Evolutionary conservation across 2,329 filamentous ascomycete species (phyloP).

Genomic region (Pseudogymnoascus verrucosus): DNA sequence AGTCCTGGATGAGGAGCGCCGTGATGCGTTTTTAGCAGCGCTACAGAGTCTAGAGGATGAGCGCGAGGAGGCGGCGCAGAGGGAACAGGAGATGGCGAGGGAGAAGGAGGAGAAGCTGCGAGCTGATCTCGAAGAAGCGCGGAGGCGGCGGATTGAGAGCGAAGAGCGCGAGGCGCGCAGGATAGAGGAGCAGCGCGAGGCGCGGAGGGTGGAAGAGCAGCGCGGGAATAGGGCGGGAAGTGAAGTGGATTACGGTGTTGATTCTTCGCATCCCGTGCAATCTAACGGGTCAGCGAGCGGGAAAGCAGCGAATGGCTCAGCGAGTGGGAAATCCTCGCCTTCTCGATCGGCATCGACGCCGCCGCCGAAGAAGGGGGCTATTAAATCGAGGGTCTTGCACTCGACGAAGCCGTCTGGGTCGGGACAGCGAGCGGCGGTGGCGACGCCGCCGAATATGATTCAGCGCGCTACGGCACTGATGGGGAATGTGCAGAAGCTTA

Average conservation of each 20-base stretch:
- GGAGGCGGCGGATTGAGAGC: constrained; percentile 48
- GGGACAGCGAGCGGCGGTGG: constrained; percentile 9
- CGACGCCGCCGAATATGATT: constrained; percentile 20
- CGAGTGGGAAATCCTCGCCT: constrained; percentile 20
- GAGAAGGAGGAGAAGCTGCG: constrained; percentile 49
- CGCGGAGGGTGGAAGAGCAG: constrained; percentile 30
- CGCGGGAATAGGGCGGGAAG: constrained; percentile 41
- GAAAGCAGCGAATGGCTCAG: constrained; percentile 22
- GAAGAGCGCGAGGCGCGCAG: constrained; percentile 38
- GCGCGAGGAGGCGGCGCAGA: constrained; percentile 59
- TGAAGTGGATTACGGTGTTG: constrained; percentile 63
- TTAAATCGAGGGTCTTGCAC: constrained; percentile 12
- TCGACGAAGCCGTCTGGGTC: constrained; percentile 15
- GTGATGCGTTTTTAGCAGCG: constrained; percentile 81
- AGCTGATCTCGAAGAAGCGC: constrained; percentile 49
- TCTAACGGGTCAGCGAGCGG: constrained; percentile 19
- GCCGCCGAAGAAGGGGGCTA: constrained; percentile 8
- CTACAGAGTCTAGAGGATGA: constrained; percentile 79
- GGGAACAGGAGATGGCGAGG: constrained; percentile 50
- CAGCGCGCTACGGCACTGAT: constrained; percentile 43
- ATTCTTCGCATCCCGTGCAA: constrained; percentile 34
- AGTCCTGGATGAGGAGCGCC: constrained; percentile 83
- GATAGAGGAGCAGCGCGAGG: constrained; percentile 28
- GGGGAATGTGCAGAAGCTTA: constrained; percentile 41
- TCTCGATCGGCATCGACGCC: constrained; percentile 31